Evolutionary conservation across 202 grass and related monocot species (phyloP).

Genomic region (Schoenoplectus tabernaemontani): DNA sequence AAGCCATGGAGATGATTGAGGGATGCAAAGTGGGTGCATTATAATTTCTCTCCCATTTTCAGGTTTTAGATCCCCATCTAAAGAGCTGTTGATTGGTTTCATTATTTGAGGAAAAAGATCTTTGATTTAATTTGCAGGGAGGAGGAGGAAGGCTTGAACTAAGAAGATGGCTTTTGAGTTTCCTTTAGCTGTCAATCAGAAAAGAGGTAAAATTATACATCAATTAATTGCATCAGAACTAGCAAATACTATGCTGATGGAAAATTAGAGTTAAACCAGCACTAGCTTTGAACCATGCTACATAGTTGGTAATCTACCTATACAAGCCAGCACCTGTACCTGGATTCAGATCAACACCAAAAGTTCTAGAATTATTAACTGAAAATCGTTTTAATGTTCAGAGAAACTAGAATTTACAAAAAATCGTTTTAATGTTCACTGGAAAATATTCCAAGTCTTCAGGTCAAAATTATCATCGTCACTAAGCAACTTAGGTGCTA

Average conservation of each 20-base stretch:
- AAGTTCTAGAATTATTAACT: not conserved
- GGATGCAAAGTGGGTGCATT: constrained; percentile 67
- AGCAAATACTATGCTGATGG: not conserved
- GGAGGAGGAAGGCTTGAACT: not conserved
- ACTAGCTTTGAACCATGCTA: not conserved
- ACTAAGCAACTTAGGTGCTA: not conserved
- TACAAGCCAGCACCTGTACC: not conserved
- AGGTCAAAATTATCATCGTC: not conserved
- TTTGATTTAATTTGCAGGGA: not conserved
- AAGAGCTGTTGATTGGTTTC: not conserved
- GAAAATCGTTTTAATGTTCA: too few relatives aligned
- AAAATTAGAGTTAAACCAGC: not conserved
- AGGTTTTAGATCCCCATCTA: constrained; percentile 2
- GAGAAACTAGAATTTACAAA: not conserved
- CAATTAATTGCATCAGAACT: constrained; percentile 7
- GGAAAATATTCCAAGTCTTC: not conserved
- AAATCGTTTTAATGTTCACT: not conserved
- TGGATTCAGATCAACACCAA: not conserved
- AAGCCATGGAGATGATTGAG: constrained; percentile 77
- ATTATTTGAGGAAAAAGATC: not conserved
- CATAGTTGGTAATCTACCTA: not conserved
- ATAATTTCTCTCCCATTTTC: constrained; percentile 72
- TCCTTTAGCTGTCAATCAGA: constrained; percentile 5
- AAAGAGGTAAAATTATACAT: not conserved
- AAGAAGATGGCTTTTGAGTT: not conserved